A percentile compares a stretch with the other conserved stretches of the same genome.
Conservation (phyloP, 2,329 filamentous ascomycete genomes). For the Aureobasidium lini region DNA sequence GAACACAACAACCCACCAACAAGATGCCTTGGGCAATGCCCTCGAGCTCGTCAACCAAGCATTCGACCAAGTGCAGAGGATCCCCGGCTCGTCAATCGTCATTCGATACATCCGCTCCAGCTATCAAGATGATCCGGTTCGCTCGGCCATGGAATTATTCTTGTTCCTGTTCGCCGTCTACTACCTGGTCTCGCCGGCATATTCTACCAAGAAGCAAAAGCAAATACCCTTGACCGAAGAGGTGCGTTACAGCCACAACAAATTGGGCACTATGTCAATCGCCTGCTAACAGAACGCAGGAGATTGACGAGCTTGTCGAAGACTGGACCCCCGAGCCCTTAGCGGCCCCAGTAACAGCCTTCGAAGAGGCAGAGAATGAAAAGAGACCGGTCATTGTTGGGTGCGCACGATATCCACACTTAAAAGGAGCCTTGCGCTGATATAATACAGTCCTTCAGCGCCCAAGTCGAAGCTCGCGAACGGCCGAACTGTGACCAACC, state of each 20-base stretch:
- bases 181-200: constrained; percentile 85
- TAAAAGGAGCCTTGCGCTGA: not conserved
- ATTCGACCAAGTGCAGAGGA: constrained; percentile 63
- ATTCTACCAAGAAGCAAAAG: constrained; percentile 83
- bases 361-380: constrained; percentile 77
- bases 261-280: not conserved
- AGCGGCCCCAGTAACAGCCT: constrained; percentile 61
- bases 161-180: constrained; percentile 92
- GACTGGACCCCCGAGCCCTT: constrained; percentile 95
- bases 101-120: constrained; percentile 93
- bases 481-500: constrained; percentile 84
- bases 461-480: constrained; percentile 83
- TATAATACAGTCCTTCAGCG: constrained; percentile 63
- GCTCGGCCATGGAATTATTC: constrained; percentile 86
- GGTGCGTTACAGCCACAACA: constrained; percentile 28
- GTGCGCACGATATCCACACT: constrained; percentile 40
- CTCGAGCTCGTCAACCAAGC: constrained; percentile 15
- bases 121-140: constrained; percentile 94
- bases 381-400: constrained; percentile 82
- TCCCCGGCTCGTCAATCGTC: constrained; percentile 90
- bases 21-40: constrained; percentile 14
- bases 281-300: constrained; percentile 39
- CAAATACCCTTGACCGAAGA: constrained; percentile 85
- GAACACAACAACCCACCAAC: constrained; percentile 9
- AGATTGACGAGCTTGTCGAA: constrained; percentile 93